Percentiles rank a stretch among this genome's conserved stretches.
Conservation (phyloP, 192 early-diverging fungal genomes). For the Mortierella alpina region DNA sequence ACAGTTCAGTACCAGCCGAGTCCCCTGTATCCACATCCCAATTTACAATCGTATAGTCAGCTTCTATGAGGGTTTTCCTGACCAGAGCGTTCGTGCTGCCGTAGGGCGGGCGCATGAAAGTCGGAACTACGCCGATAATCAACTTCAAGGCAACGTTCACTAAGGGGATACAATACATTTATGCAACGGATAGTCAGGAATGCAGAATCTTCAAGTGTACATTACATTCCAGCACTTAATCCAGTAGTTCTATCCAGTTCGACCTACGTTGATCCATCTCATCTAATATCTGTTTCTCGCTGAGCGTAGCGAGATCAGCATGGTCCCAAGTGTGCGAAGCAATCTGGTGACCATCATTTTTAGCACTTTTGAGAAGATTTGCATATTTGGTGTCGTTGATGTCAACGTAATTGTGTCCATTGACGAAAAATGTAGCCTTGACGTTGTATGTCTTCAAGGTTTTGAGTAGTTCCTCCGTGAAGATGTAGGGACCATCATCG, state of each 20-base stretch:
- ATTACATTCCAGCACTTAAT: too few relatives aligned
- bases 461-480: conserved; percentile 12
- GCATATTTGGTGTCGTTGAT: conserved; percentile 35
- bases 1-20: background rate
- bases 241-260: too few relatives aligned
- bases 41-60: conserved; percentile 53
- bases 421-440: conserved; percentile 50
- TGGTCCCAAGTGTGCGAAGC: conserved; percentile 62
- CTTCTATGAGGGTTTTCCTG: conserved; percentile 33
- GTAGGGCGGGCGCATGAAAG: conserved; percentile 66
- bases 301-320: conserved; percentile 56
- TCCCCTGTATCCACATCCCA: conserved; percentile 54
- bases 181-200: too few relatives aligned
- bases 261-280: conserved; percentile 49
- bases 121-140: conserved; percentile 60
- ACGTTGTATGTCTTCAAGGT: conserved; percentile 5
- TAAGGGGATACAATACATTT: background rate
- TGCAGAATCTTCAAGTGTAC: too few relatives aligned
- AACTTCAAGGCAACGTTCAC: conserved; percentile 53
- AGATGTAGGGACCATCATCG: conserved; percentile 65
- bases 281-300: conserved; percentile 65
- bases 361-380: conserved; percentile 54
- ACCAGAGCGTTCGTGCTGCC: conserved; percentile 41
- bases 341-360: conserved; percentile 66
- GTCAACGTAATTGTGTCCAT: conserved; percentile 25